A percentile compares a stretch with the other conserved stretches of the same genome.
These are phyloP conservation scores for Chrysoporthe austroafricana DNA, from an alignment of 2,329 filamentous ascomycete genomes.

Conservation along the genomic window DNA sequence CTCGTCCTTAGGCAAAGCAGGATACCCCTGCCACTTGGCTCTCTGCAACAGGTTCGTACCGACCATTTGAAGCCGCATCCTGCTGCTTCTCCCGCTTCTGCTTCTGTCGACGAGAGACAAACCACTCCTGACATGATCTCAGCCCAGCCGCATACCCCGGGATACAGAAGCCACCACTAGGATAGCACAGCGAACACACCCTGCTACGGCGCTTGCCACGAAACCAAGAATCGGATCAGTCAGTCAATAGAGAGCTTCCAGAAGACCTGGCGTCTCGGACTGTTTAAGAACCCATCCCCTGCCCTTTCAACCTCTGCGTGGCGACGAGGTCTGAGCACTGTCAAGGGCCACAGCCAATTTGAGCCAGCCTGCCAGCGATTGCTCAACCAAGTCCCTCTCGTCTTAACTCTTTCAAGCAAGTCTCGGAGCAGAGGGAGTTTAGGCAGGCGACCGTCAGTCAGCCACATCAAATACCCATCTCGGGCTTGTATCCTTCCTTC, in stretches of 20 bases:
- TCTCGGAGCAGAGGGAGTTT: slow-evolving; percentile 8
- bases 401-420: slow-evolving; percentile 20
- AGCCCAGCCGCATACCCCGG: slow-evolving; percentile 15
- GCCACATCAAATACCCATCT: slow-evolving; percentile 9
- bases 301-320: slow-evolving; percentile 18
- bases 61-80: slow-evolving; percentile 29
- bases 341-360: slow-evolving; percentile 16
- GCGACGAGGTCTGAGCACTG: slow-evolving; percentile 19
- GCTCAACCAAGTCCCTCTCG: slow-evolving; percentile 24
- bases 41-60: slow-evolving; percentile 28
- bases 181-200: slow-evolving; percentile 28
- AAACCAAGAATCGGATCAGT: slow-evolving; percentile 22
- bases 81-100: slow-evolving; percentile 22
- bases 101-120: slow-evolving; percentile 22
- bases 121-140: slow-evolving; percentile 27
- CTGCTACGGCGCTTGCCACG: slow-evolving; percentile 29
- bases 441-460: slow-evolving; percentile 11
- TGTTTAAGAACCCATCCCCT: slow-evolving; percentile 28
- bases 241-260: slow-evolving; percentile 28
- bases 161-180: slow-evolving; percentile 21
- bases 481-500: slow-evolving; percentile 4
- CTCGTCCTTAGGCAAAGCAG: slow-evolving; percentile 20
- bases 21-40: slow-evolving; percentile 27
- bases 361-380: slow-evolving; percentile 14
- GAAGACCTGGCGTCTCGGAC: slow-evolving; percentile 27